Evolutionary conservation across 352 stramenopile species (phyloP).

Genomic region (Phytophthora ohioensis): DNA sequence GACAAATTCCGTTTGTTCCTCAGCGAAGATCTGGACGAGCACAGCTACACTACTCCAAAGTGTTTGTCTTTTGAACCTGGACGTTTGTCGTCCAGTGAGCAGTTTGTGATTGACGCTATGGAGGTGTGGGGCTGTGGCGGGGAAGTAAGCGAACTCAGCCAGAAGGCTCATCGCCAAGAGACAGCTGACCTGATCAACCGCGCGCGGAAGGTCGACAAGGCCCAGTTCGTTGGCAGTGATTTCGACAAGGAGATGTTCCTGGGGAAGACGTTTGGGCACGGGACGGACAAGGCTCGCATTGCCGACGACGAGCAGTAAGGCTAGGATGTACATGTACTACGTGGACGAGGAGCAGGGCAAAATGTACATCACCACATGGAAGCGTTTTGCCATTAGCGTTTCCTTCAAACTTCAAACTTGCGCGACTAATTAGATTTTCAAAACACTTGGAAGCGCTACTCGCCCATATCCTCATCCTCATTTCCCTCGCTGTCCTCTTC

Average conservation of each 20-base stretch:
- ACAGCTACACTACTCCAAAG: conserved; percentile 82
- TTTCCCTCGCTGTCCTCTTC: conserved; percentile 34
- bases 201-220: conserved; percentile 88
- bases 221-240: conserved; percentile 82
- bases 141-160: conserved; percentile 55
- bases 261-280: conserved; percentile 81
- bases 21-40: conserved; percentile 87
- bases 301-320: conserved; percentile 71
- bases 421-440: conserved; percentile 45
- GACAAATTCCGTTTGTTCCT: conserved; percentile 83
- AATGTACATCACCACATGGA: conserved; percentile 34
- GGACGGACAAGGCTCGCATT: conserved; percentile 66
- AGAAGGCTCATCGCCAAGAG: conserved; percentile 78
- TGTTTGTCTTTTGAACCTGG: conserved; percentile 79
- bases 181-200: conserved; percentile 86
- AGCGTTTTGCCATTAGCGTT: conserved; percentile 21
- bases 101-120: conserved; percentile 73
- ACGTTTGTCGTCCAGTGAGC: conserved; percentile 59
- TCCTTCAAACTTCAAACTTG: conserved; percentile 35
- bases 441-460: conserved; percentile 39
- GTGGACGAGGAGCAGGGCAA: background rate
- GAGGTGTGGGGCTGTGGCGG: conserved; percentile 87
- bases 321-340: background rate
- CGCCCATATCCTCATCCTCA: conserved; percentile 53
- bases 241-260: conserved; percentile 90